Percentiles rank a stretch among this genome's conserved stretches.
phyloP scores from a whole-genome alignment of 805 yeast species.

The Barnettozyma populi region DNA sequence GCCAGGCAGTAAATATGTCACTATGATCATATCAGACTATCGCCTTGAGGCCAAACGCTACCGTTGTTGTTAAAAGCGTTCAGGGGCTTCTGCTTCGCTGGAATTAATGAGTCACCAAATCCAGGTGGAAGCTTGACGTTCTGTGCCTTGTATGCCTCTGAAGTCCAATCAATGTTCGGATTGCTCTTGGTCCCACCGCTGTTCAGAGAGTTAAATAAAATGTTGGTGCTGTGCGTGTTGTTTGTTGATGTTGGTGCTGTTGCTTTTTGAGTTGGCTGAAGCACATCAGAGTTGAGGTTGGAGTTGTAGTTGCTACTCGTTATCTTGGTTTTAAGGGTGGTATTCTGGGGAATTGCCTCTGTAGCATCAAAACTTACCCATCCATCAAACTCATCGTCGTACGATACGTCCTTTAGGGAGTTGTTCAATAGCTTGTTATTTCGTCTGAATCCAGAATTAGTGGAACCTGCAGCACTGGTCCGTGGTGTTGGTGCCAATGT shows the following conservation, averaged over 20 bases:
- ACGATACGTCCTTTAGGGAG: constrained; percentile 3
- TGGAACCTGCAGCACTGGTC: neutral
- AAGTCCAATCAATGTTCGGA: constrained; percentile 9
- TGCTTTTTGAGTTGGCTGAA: constrained; percentile 11
- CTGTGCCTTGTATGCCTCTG: constrained; percentile 9
- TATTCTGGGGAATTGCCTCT: neutral
- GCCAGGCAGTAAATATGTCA: neutral
- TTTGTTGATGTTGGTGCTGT: constrained; percentile 2
- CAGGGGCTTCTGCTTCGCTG: constrained; percentile 26
- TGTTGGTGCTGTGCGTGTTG: neutral
- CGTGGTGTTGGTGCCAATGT: constrained; percentile 14
- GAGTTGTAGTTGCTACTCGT: neutral
- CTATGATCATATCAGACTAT: constrained; percentile 11
- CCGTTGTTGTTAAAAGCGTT: neutral
- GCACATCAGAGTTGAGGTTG: neutral
- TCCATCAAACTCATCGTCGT: constrained; percentile 20
- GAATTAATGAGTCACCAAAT: constrained; percentile 31
- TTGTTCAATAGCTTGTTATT: constrained; percentile 3
- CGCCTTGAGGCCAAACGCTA: constrained; percentile 12
- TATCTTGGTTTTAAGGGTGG: neutral
- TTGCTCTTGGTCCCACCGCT: neutral
- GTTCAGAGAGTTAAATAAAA: neutral
- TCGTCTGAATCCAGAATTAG: neutral
- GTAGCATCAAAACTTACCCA: constrained; percentile 22
- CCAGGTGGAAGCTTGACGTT: constrained; percentile 35